phyloP scores from a whole-genome alignment of 1,284 basidiomycete species.

The Laetiporus sulphureus region DNA sequence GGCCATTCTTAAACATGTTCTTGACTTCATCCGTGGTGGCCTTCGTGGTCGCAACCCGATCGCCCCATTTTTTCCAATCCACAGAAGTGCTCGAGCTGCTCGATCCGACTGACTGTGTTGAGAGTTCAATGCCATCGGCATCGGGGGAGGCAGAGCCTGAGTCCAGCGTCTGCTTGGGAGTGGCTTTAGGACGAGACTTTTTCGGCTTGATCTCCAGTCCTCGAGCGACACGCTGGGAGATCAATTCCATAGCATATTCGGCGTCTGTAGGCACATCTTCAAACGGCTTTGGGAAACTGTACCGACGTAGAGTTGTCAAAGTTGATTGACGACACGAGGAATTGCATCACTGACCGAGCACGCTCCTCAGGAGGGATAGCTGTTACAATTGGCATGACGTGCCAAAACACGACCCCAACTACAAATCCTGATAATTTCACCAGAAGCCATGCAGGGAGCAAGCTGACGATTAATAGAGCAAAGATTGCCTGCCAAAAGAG shows the following conservation, averaged over 20 bases:
- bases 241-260: slow-evolving; percentile 62
- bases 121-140: slow-evolving; percentile 3
- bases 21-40: slow-evolving; percentile 35
- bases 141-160: neutral
- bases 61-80: slow-evolving; percentile 52
- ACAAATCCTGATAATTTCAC: slow-evolving; percentile 39
- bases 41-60: slow-evolving; percentile 39
- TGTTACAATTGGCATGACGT: slow-evolving; percentile 48
- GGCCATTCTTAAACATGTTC: slow-evolving; percentile 30
- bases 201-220: slow-evolving; percentile 33
- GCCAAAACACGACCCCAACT: slow-evolving; percentile 55
- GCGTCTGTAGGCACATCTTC: slow-evolving; percentile 54
- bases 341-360: slow-evolving; percentile 31
- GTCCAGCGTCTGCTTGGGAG: neutral
- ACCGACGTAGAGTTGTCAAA: too few species aligned
- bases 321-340: too few species aligned
- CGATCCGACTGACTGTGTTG: neutral
- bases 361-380: slow-evolving; percentile 42
- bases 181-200: neutral
- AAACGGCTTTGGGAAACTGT: slow-evolving; percentile 39
- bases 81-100: slow-evolving; percentile 17
- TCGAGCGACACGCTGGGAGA: slow-evolving; percentile 49
- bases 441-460: slow-evolving; percentile 45
- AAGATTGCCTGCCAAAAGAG: slow-evolving; percentile 25
- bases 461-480: slow-evolving; percentile 32